These are phyloP conservation scores for Priceomyces melissophilus DNA, from an alignment of 805 yeast species.

Conservation along the genomic window DNA sequence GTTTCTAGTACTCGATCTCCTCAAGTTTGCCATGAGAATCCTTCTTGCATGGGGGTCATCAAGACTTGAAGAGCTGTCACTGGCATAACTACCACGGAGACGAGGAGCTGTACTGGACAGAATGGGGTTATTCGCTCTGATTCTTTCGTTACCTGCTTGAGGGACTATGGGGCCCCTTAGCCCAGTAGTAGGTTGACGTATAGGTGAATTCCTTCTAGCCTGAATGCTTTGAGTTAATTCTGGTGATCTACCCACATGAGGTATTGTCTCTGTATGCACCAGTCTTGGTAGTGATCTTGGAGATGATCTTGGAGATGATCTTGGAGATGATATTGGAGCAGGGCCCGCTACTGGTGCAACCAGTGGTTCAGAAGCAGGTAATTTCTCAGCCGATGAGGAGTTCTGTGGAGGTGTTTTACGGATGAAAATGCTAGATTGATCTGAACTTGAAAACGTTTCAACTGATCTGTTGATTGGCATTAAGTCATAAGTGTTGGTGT, in stretches of 20 bases:
- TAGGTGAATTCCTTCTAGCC: too few species aligned
- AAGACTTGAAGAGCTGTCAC: too few species aligned
- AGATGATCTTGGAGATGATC: not conserved
- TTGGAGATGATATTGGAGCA: not conserved
- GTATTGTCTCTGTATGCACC: not conserved
- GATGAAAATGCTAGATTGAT: conserved; percentile 6
- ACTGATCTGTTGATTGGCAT: conserved; percentile 31
- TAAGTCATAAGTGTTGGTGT: conserved; percentile 21
- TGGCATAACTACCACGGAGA: too few species aligned
- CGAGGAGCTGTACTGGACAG: too few species aligned
- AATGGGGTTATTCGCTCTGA: too few species aligned
- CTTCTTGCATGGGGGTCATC: not conserved
- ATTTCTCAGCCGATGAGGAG: not conserved
- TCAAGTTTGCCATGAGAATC: conserved; percentile 1
- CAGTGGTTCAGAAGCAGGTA: not conserved
- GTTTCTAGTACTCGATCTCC: conserved; percentile 1
- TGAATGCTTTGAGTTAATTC: too few species aligned
- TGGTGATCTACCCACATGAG: too few species aligned
- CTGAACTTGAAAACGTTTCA: conserved; percentile 28
- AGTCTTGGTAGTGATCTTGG: not conserved
- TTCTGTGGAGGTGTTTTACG: not conserved
- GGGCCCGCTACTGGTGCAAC: not conserved
- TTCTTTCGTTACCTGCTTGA: too few species aligned
- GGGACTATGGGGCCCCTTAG: too few species aligned
- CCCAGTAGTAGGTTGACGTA: too few species aligned